A percentile compares a stretch with the other conserved stretches of the same genome.
phyloP scores from a whole-genome alignment of 331 rosid species.

The Cydonia oblonga region DNA sequence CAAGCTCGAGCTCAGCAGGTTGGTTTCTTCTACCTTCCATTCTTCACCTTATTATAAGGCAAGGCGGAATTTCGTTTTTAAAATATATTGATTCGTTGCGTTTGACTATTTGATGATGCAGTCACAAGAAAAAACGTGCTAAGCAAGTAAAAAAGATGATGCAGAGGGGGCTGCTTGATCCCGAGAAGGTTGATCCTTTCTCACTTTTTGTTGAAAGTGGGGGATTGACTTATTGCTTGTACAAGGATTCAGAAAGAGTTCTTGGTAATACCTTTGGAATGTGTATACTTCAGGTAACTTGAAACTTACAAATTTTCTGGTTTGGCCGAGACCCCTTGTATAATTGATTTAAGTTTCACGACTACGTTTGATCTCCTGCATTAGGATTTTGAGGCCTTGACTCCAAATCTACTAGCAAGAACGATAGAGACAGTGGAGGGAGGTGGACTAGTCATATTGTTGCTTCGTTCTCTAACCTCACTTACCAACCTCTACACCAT shows the following conservation, averaged over 20 bases:
- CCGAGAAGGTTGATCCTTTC: slow-evolving; percentile 75
- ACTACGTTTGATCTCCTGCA: slow-evolving; percentile 9
- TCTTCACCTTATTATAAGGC: too few species aligned
- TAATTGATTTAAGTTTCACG: not conserved
- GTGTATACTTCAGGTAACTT: slow-evolving; percentile 84
- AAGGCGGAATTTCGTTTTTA: not conserved
- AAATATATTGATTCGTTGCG: slow-evolving; percentile 8
- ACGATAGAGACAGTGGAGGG: slow-evolving; percentile 97
- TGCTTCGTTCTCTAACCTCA: slow-evolving; percentile 68
- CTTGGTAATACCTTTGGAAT: slow-evolving; percentile 91
- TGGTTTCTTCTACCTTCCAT: not conserved
- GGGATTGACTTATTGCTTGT: slow-evolving; percentile 60
- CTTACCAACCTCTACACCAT: slow-evolving; percentile 87
- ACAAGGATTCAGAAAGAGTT: slow-evolving; percentile 74
- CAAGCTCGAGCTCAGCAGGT: slow-evolving; percentile 97
- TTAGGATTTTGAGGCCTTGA: slow-evolving; percentile 87
- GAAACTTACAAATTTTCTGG: not conserved
- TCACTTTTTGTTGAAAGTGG: slow-evolving; percentile 65
- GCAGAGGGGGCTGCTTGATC: slow-evolving; percentile 76
- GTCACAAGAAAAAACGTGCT: slow-evolving; percentile 75
- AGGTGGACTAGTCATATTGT: slow-evolving; percentile 73
- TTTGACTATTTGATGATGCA: slow-evolving; percentile 31
- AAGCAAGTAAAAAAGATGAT: slow-evolving; percentile 61
- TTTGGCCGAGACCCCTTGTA: not conserved
- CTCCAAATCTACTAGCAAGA: slow-evolving; percentile 89